Base-by-base conservation (phyloP, 1,284 basidiomycete species). In the Ustilago crameri region DNA sequence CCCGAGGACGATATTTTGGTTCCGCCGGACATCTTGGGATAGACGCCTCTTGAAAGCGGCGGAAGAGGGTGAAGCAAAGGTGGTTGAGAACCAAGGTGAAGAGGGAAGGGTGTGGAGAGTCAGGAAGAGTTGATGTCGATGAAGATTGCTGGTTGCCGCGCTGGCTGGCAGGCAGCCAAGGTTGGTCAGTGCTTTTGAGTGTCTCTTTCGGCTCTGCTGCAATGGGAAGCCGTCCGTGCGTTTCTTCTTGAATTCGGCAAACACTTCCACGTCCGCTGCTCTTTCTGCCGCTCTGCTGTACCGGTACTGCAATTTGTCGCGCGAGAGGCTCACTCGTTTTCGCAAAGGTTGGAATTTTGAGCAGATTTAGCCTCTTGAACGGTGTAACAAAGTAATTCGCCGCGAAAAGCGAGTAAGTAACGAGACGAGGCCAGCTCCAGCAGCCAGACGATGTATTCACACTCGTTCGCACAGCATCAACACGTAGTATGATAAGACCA, bases 11-110 rank as follows among this genome's bases (percentile, higher is more conserved):
- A 47, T 24, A 20, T 10, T 45, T 18, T 27, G n/a, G 53, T 50
- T 50, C 35, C 58, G 35, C 41, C 51, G 32, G 65, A 61, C 58
- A 62, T 62, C 58, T 54, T 58, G 34, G 17, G 42, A 41, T 59
- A 34, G 10, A 27, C 22, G 23, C 8, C 12, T n/a, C 27, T 37
- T 30, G 4, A 23, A 30, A 30, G 20, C 30, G n/a, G 30, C 24
- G 18, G 22, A 20, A 50, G 18, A 18, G 32, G 23, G n/a, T 44
- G 24, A n/a, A 37, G 14, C 4, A 47, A 17, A 40, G 48, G 18
- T 41, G 44, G 30, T 40, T 41, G 32, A 49, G 54, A 12, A n/a
- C 32, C 18, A 14, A 23, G 15, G 17, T 23, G 26, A 17, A 22
- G 35, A n/a, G 17, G n/a, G 35, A 37, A 8, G 17, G 15, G 35